Percentiles rank a stretch among this genome's conserved stretches.
Conservation (phyloP, 768 basidiomycete genomes). For the Daedalea quercina region DNA sequence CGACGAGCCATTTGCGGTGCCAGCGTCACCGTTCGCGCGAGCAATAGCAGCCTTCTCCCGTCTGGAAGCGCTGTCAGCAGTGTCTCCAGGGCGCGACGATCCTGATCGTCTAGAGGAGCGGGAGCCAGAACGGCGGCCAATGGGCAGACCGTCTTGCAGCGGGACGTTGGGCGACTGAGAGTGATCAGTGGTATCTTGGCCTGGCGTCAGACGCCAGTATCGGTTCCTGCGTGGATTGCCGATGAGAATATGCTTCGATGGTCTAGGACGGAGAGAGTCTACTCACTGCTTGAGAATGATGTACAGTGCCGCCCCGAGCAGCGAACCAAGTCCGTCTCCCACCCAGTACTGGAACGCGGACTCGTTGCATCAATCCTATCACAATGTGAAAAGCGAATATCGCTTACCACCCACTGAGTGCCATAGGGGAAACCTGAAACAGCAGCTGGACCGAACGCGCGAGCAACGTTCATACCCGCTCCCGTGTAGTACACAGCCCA, state of each 20-base stretch:
- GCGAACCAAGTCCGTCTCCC: slow-evolving; percentile 60
- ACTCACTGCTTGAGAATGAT: slow-evolving; percentile 45
- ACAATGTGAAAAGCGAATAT: neutral
- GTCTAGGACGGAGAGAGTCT: neutral
- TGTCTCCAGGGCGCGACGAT: neutral
- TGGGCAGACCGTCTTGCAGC: slow-evolving; percentile 6
- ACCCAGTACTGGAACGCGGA: slow-evolving; percentile 50
- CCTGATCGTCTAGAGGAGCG: neutral
- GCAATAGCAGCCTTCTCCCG: neutral
- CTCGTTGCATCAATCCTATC: too few relatives aligned
- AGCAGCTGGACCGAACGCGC: slow-evolving; percentile 65
- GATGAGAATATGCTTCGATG: neutral
- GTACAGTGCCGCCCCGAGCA: slow-evolving; percentile 56
- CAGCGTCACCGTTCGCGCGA: too few relatives aligned
- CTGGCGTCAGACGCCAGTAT: slow-evolving; percentile 49
- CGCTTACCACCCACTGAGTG: slow-evolving; percentile 57
- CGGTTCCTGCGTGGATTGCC: neutral
- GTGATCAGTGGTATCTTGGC: slow-evolving; percentile 36
- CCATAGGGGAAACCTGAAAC: slow-evolving; percentile 48
- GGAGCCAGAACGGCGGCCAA: neutral
- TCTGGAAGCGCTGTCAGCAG: neutral
- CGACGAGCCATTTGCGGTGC: neutral
- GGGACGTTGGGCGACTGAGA: slow-evolving; percentile 37
- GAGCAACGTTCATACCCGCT: slow-evolving; percentile 62
- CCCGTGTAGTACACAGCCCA: slow-evolving; percentile 60